A percentile compares a stretch with the other conserved stretches of the same genome.
Conservation (phyloP, 306 rosid species). For the Corylus heterophylla region DNA sequence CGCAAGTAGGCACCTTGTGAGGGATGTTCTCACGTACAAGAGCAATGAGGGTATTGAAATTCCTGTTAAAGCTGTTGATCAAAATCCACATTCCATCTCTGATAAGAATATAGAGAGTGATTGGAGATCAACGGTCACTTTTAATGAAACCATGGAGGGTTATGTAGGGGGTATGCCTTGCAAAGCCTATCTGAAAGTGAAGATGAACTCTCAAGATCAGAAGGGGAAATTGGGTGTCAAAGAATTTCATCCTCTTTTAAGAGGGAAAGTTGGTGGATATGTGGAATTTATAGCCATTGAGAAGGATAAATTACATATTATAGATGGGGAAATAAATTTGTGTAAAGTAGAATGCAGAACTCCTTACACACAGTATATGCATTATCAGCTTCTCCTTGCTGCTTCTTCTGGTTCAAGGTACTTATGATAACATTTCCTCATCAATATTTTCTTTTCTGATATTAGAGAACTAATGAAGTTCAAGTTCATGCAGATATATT, state of each 20-base stretch:
- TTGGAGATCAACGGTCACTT: slow-evolving; percentile 14
- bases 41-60: slow-evolving; percentile 7
- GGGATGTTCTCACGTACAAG: slow-evolving; percentile 27
- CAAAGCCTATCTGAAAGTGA: slow-evolving; percentile 25
- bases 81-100: slow-evolving; percentile 5
- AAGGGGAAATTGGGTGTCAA: neutral
- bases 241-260: slow-evolving; percentile 29
- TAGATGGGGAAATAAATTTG: slow-evolving; percentile 32
- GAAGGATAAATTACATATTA: slow-evolving; percentile 27
- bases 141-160: slow-evolving; percentile 36
- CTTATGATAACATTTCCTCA: neutral
- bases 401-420: slow-evolving; percentile 41
- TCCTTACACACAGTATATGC: slow-evolving; percentile 45
- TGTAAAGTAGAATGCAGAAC: slow-evolving; percentile 31
- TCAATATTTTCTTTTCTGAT: slow-evolving; percentile 4
- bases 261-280: slow-evolving; percentile 39
- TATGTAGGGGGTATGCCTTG: slow-evolving; percentile 39
- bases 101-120: neutral
- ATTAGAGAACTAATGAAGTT: neutral
- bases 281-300: slow-evolving; percentile 33
- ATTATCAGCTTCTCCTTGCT: slow-evolving; percentile 34
- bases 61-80: neutral
- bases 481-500: slow-evolving; percentile 31
- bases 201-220: slow-evolving; percentile 29
- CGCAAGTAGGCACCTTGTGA: slow-evolving; percentile 32